phyloP scores from a whole-genome alignment of 208 protist species.

The Strigomonas galati region DNA sequence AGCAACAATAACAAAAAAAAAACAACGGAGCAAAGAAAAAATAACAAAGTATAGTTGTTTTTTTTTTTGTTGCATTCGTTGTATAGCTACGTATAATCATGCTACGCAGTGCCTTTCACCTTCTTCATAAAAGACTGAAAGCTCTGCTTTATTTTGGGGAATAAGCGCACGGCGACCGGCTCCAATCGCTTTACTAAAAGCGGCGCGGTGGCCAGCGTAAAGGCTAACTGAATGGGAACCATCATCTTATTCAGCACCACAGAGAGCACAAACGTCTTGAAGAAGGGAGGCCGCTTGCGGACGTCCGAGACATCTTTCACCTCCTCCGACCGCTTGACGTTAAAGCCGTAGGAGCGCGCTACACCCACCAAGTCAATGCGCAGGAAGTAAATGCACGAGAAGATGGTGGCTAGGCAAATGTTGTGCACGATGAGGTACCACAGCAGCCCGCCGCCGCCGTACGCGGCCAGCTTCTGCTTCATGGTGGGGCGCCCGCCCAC shows the following conservation, averaged over 20 bases:
- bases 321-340: conserved; percentile 34
- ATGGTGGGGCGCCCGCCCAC: conserved; percentile 19
- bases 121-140: conserved; percentile 27
- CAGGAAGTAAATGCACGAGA: conserved; percentile 70
- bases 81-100: background rate
- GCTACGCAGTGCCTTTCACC: background rate
- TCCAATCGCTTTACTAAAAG: conserved; percentile 58
- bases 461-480: conserved; percentile 67
- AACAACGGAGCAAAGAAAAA: no score
- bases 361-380: conserved; percentile 62
- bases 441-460: conserved; percentile 73
- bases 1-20: no score
- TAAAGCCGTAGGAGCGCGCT: conserved; percentile 66
- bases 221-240: conserved; percentile 59
- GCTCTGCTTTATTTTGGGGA: conserved; percentile 24
- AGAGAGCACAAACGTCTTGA: conserved; percentile 53
- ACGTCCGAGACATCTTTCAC: conserved; percentile 18
- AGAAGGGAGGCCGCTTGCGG: conserved; percentile 47
- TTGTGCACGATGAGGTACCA: conserved; percentile 83
- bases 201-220: conserved; percentile 65
- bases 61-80: background rate
- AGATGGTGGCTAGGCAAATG: conserved; percentile 42
- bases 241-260: conserved; percentile 84
- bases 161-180: conserved; percentile 49
- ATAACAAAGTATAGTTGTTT: no score